These are phyloP conservation scores for Daucus carota DNA, from an alignment of 129 eudicot species.

Conservation along the genomic window DH1_v3.0 NC_030384.2:49778501-49779000, in stretches of 20 bases:
- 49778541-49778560: neutral
- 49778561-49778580: too few species aligned
- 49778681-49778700: neutral
- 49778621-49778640: too few species aligned
- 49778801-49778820: neutral
- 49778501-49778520: neutral
- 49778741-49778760: slow-evolving; percentile 19
- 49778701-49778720: slow-evolving; percentile 27
- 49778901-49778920: too few species aligned
- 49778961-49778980: too few species aligned
- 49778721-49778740: slow-evolving; percentile 33
- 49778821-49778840: neutral
- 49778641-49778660: neutral
- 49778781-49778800: neutral
- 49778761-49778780: slow-evolving; percentile 3
- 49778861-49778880: too few species aligned
- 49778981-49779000: too few species aligned
- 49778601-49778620: too few species aligned
- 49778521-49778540: neutral
- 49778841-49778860: neutral
- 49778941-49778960: too few species aligned
- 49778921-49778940: too few species aligned
- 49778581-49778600: too few species aligned
- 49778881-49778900: too few species aligned
- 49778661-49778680: neutral